These are phyloP conservation scores for Ophiognomonia clavigignenti-juglandacearum DNA, from an alignment of 2,329 filamentous ascomycete genomes.

Conservation along the genomic window DNA sequence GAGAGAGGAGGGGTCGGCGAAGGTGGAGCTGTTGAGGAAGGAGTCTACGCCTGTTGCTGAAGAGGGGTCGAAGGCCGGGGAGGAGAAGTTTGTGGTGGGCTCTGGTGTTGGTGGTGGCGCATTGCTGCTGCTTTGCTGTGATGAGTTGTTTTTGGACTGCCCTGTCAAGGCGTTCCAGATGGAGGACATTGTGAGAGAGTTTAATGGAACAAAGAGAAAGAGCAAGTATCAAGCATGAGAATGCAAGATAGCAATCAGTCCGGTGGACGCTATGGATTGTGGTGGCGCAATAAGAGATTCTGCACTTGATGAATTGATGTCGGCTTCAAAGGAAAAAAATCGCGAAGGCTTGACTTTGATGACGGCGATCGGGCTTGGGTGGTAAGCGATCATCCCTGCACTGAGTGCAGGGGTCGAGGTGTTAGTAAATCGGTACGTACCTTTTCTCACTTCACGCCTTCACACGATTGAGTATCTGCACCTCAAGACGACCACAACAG, in stretches of 20 bases:
- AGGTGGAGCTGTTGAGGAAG: slow-evolving; percentile 72
- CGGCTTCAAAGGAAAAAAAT: slow-evolving; percentile 15
- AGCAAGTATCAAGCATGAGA: no score
- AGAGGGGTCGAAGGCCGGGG: slow-evolving; percentile 63
- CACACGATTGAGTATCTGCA: no score
- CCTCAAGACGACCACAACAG: no score
- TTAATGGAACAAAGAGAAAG: slow-evolving; percentile 7
- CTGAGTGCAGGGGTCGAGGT: not conserved
- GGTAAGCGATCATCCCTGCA: no score
- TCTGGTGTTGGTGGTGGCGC: slow-evolving; percentile 40
- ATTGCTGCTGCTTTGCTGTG: slow-evolving; percentile 33
- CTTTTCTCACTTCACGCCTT: not conserved
- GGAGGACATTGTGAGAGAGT: slow-evolving; percentile 42
- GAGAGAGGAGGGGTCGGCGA: slow-evolving; percentile 81
- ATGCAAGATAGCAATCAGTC: no score
- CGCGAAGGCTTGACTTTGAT: slow-evolving; percentile 11
- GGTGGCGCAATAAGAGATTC: not conserved
- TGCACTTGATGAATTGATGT: slow-evolving; percentile 2
- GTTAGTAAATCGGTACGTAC: slow-evolving; percentile 3
- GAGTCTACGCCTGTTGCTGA: slow-evolving; percentile 76
- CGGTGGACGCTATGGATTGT: no score
- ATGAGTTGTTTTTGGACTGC: slow-evolving; percentile 38
- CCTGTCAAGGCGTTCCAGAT: slow-evolving; percentile 60
- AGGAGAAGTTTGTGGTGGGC: slow-evolving; percentile 45
- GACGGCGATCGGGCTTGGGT: slow-evolving; percentile 13